These are phyloP conservation scores for Alternaria incomplexa DNA, from an alignment of 2,329 filamentous ascomycete genomes.

Conservation along the genomic window DNA sequence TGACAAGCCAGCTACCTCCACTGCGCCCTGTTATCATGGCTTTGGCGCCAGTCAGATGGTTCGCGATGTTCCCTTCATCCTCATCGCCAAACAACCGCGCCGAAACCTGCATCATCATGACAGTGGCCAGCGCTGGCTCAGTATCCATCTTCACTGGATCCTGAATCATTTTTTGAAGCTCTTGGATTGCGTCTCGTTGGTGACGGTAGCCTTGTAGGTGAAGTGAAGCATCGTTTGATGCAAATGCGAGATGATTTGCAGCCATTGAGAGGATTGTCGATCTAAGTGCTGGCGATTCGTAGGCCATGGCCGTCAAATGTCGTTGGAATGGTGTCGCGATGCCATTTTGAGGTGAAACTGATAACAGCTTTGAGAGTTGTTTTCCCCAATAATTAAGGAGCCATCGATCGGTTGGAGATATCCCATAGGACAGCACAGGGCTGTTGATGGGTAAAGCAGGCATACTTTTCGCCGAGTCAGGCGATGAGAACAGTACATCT, in stretches of 20 bases:
- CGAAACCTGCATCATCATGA: constrained; percentile 45
- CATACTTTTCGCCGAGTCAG: constrained; percentile 11
- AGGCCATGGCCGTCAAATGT: constrained; percentile 37
- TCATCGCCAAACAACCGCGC: constrained; percentile 36
- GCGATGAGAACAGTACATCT: constrained; percentile 6
- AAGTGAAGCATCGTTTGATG: constrained; percentile 25
- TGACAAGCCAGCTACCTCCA: constrained; percentile 7
- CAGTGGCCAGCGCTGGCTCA: constrained; percentile 37
- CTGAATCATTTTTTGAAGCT: constrained; percentile 33
- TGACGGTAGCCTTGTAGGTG: constrained; percentile 34
- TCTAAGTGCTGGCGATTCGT: constrained; percentile 30
- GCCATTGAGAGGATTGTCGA: constrained; percentile 43
- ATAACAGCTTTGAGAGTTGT: constrained; percentile 33
- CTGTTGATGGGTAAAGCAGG: constrained; percentile 9
- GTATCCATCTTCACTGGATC: constrained; percentile 22
- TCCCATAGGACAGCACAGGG: constrained; percentile 11
- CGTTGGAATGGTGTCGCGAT: constrained; percentile 31
- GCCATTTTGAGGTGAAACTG: constrained; percentile 28
- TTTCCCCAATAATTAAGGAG: constrained; percentile 39
- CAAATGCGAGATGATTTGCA: constrained; percentile 35
- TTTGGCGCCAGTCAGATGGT: constrained; percentile 39
- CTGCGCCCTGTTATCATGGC: constrained; percentile 36
- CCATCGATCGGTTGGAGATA: constrained; percentile 27
- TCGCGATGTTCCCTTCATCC: constrained; percentile 31
- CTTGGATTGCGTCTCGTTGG: constrained; percentile 35